phyloP scores from a whole-genome alignment of 805 yeast species.

The Lipomyces anomalus region DNA sequence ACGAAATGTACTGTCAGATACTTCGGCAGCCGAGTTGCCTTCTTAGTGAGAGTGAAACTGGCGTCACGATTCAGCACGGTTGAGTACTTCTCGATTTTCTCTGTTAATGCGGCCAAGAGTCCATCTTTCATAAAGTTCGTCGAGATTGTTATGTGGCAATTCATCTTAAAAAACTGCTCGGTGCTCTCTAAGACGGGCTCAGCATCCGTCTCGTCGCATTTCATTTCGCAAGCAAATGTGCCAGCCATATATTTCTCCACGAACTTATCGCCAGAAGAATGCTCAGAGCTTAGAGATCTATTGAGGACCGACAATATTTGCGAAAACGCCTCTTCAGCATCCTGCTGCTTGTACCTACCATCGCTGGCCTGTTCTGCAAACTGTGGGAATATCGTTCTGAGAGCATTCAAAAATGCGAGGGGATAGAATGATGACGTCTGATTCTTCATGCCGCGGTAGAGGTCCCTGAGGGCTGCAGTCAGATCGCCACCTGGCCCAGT shows the following conservation, averaged over 20 bases:
- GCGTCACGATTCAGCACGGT: conserved; percentile 65
- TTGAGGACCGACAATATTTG: conserved; percentile 49
- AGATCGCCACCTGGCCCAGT: conserved; percentile 31
- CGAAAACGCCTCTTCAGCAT: conserved; percentile 94
- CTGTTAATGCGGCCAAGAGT: conserved; percentile 63
- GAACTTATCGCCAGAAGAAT: conserved; percentile 34
- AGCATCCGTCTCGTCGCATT: conserved; percentile 53
- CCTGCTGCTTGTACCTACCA: conserved; percentile 88
- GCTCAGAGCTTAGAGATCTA: conserved; percentile 29
- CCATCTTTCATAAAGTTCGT: conserved; percentile 91
- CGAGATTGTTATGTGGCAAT: conserved; percentile 79
- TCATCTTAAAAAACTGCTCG: conserved; percentile 64
- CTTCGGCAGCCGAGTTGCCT: conserved; percentile 76
- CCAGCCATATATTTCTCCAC: conserved; percentile 58
- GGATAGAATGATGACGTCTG: conserved; percentile 56
- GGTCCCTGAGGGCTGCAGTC: conserved; percentile 31
- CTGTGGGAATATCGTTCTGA: conserved; percentile 72
- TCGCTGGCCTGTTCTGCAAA: conserved; percentile 65
- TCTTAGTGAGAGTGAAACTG: conserved; percentile 51
- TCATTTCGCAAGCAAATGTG: conserved; percentile 55
- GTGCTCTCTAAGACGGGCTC: conserved; percentile 42
- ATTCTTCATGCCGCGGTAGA: conserved; percentile 30
- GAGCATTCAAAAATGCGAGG: conserved; percentile 47
- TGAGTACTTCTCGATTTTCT: conserved; percentile 70
- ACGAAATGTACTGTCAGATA: conserved; percentile 86